phyloP scores from a whole-genome alignment of 2,329 filamentous ascomycete species.

The Pseudogymnoascus sp. region DNA sequence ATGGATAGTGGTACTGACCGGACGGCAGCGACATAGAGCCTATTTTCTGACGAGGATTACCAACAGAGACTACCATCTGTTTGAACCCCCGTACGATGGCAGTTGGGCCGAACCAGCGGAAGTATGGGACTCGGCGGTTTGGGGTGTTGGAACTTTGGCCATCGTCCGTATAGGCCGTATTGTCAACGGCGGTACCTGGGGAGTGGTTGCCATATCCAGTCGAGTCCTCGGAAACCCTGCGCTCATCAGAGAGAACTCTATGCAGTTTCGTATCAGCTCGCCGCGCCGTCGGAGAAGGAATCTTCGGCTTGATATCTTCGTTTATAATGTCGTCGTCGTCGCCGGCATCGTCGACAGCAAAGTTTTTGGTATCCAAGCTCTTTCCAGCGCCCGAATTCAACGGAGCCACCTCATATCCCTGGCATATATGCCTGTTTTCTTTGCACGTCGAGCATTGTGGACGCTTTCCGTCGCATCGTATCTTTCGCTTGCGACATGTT shows the following conservation, averaged over 20 bases:
- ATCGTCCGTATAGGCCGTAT: neutral
- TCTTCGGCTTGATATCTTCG: conserved; percentile 20
- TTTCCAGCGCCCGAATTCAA: conserved; percentile 24
- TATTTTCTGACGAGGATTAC: conserved; percentile 55
- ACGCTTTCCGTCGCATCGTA: conserved; percentile 65
- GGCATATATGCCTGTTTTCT: conserved; percentile 62
- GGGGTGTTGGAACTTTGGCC: neutral
- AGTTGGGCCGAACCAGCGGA: conserved; percentile 83
- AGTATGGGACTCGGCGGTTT: conserved; percentile 71
- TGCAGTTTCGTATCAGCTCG: neutral
- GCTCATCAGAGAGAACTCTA: neutral
- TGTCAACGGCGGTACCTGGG: neutral
- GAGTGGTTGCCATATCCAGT: neutral
- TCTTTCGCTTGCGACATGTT: conserved; percentile 70
- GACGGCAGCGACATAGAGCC: conserved; percentile 16
- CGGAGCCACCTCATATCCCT: conserved; percentile 50
- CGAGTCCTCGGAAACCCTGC: neutral
- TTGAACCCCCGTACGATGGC: conserved; percentile 89
- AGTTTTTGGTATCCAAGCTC: neutral
- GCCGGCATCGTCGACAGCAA: conserved; percentile 30
- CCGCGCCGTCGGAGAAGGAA: neutral
- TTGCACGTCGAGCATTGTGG: conserved; percentile 65
- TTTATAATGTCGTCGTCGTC: conserved; percentile 27
- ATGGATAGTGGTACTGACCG: neutral
- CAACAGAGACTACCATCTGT: conserved; percentile 78